Conservation (phyloP, 75 land plant genomes). For the Isoetes taiwanensis region DNA sequence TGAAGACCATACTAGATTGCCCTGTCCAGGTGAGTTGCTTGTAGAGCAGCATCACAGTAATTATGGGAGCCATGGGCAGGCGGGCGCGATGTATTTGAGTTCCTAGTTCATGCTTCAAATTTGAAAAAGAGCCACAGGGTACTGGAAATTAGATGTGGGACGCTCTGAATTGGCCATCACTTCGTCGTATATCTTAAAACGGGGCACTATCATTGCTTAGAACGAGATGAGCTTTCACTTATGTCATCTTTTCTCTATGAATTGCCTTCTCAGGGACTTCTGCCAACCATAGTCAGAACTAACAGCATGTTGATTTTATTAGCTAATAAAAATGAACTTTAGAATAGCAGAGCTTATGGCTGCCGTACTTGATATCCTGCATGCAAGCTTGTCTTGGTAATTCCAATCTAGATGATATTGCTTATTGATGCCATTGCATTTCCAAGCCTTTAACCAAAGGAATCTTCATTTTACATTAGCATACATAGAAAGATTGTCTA, state of each 20-base stretch:
- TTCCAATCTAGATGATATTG: too few relatives aligned
- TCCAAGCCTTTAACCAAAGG: too few relatives aligned
- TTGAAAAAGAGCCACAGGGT: constrained; percentile 36
- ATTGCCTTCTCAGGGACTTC: constrained; percentile 70
- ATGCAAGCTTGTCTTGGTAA: too few relatives aligned
- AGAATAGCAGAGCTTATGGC: too few relatives aligned
- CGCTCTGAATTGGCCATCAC: constrained; percentile 71
- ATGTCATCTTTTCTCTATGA: constrained; percentile 77
- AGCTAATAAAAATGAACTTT: too few relatives aligned
- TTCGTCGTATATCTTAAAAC: constrained; percentile 57
- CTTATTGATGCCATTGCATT: too few relatives aligned
- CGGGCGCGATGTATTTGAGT: constrained; percentile 86
- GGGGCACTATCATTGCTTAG: constrained; percentile 50
- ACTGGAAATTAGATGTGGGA: constrained; percentile 81
- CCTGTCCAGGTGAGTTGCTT: constrained; percentile 70
- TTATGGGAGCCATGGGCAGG: constrained; percentile 98
- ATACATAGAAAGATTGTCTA: too few relatives aligned
- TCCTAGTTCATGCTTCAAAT: constrained; percentile 38
- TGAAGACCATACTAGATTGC: constrained; percentile 35
- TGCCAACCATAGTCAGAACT: constrained; percentile 56
- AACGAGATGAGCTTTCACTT: constrained; percentile 68
- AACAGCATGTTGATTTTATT: too few relatives aligned
- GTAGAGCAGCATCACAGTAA: constrained; percentile 95
- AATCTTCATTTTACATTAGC: too few relatives aligned
- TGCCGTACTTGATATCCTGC: too few relatives aligned